phyloP scores from a whole-genome alignment of 768 basidiomycete species.

The Leccinum disarticulatum region DNA sequence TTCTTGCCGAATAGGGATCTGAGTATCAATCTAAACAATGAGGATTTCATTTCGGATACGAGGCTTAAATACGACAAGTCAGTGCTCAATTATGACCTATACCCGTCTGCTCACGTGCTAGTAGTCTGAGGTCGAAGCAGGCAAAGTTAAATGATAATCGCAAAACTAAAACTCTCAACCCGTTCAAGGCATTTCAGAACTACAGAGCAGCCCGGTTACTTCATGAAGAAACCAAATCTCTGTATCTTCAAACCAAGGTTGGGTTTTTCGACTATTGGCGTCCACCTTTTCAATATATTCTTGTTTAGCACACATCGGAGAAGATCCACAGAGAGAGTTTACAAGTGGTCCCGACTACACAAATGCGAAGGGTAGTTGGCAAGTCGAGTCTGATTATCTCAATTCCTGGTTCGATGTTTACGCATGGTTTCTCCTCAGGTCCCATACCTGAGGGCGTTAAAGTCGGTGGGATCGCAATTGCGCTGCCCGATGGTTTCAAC shows the following conservation, averaged over 20 bases:
- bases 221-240: not conserved
- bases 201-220: not conserved
- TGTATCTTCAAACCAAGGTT: constrained; percentile 4
- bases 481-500: not conserved
- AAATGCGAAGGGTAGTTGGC: not conserved
- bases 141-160: not conserved
- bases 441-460: not conserved
- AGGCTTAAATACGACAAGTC: not conserved
- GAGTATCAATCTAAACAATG: constrained; percentile 2
- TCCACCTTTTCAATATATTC: not conserved
- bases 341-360: constrained; percentile 3
- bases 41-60: not conserved
- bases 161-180: constrained; percentile 3
- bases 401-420: not conserved
- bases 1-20: not conserved
- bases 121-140: not conserved
- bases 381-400: not conserved
- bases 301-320: constrained; percentile 9
- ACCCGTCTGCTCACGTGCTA: not conserved
- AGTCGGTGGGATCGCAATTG: not conserved
- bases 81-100: not conserved
- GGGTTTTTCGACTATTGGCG: not conserved
- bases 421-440: not conserved
- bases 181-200: not conserved
- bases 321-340: constrained; percentile 1